A percentile compares a stretch with the other conserved stretches of the same genome.
Evolutionary conservation across 768 basidiomycete genomes (phyloP).

Genomic region (Boletales sp.): DNA sequence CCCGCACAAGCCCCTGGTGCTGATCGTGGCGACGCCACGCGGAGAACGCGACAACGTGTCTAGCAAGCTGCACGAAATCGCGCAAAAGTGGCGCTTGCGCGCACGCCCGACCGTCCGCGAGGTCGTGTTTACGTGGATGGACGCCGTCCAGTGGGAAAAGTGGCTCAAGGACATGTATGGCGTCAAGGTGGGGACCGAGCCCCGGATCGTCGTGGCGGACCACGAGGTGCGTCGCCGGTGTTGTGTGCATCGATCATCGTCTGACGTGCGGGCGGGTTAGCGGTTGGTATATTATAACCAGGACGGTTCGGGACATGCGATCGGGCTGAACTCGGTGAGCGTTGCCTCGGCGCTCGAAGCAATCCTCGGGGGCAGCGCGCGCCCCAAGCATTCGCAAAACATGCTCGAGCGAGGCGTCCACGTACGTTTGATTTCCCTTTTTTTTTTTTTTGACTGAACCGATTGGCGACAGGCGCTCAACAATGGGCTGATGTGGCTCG

Average conservation of each 20-base stretch:
- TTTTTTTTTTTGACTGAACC: no score
- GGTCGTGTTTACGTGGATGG: constrained; percentile 90
- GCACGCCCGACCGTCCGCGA: constrained; percentile 31
- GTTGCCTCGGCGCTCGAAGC: no score
- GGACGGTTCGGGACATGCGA: constrained; percentile 51
- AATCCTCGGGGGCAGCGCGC: no score
- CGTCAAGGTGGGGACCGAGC: constrained; percentile 35
- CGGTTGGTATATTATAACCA: constrained; percentile 71
- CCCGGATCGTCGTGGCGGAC: constrained; percentile 69
- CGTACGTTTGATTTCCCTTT: no score
- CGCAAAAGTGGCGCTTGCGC: constrained; percentile 53
- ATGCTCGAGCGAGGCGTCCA: no score
- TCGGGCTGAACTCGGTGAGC: constrained; percentile 53
- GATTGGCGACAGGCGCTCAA: constrained; percentile 25
- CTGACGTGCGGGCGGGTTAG: constrained; percentile 33
- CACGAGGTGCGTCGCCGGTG: constrained; percentile 53
- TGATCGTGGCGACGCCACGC: constrained; percentile 56
- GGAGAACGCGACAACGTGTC: constrained; percentile 39
- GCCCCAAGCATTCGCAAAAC: no score
- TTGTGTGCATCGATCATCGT: no score
- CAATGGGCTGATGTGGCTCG: constrained; percentile 4
- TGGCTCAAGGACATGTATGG: constrained; percentile 96
- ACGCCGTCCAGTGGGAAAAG: constrained; percentile 74
- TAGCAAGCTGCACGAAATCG: constrained; percentile 48
- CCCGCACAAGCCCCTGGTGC: constrained; percentile 69